Percentiles rank a stretch among this genome's conserved stretches.
Evolutionary conservation across 1,284 basidiomycete genomes (phyloP).

Genomic region (Pyrrhoderma lamaoense): DNA sequence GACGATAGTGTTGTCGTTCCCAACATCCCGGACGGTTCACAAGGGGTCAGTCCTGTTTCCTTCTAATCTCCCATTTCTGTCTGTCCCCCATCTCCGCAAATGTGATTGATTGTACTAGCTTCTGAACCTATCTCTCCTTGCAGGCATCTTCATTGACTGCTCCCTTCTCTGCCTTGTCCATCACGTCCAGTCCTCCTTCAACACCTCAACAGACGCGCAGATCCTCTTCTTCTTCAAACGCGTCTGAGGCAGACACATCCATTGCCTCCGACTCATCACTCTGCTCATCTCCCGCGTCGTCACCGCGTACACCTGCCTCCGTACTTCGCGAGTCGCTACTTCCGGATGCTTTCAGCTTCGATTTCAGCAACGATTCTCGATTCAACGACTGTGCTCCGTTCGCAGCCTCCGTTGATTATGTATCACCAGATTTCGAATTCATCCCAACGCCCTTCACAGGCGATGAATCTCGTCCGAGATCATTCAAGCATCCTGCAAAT

Average conservation of each 20-base stretch:
- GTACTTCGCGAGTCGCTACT: conserved; percentile 3
- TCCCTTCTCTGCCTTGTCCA: conserved; percentile 14
- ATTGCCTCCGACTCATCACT: conserved; percentile 3
- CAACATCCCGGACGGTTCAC: conserved; percentile 7
- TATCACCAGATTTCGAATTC: not conserved
- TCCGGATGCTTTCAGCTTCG: not conserved
- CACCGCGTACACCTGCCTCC: conserved; percentile 6
- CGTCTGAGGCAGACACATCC: conserved; percentile 3
- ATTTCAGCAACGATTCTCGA: not conserved
- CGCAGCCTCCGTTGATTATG: not conserved
- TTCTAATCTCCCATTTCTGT: not conserved
- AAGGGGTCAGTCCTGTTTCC: conserved; percentile 14
- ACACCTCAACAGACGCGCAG: conserved; percentile 7
- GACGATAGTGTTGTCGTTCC: conserved; percentile 10
- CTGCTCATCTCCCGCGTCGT: conserved; percentile 17
- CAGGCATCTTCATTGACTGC: conserved; percentile 26
- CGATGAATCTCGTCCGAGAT: not conserved
- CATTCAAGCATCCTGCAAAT: conserved; percentile 22
- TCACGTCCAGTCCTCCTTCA: conserved; percentile 8
- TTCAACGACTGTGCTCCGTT: not conserved
- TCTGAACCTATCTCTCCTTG: not conserved
- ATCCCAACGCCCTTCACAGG: not conserved
- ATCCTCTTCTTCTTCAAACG: conserved; percentile 1
- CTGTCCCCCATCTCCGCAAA: not conserved
- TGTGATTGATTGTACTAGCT: not conserved